Evolutionary conservation across 768 basidiomycete species (phyloP), one percentile per base, ranked within the genome.

Genomic region (Leccinum broughii): DNA sequence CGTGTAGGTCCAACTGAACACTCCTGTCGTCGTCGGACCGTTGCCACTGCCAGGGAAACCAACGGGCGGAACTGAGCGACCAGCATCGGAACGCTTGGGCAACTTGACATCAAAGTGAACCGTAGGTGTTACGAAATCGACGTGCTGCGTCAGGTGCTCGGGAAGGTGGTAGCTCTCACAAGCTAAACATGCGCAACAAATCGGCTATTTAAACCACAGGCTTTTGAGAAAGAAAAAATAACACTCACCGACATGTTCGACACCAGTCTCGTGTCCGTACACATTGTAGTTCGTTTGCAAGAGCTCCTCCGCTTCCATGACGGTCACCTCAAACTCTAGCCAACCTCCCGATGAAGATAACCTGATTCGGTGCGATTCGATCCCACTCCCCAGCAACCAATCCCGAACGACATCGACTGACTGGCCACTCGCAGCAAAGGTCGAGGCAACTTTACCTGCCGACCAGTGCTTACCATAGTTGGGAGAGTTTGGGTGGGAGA

Each of bases 381-480:
- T 62, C 1, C 81, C 81, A 2, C 64, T 68, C 10, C 72, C 68
- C 3, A 68, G 46, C 17, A 82, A 68, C 81, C 82, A 83, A 17
- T 58, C 60, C 34, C 66, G 70, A n/a, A 82, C 81, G 4, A 69
- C 60, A 2, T 70, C 67, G 13, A 80, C 63, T 0, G 79, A 75
- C 39, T 75, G 71, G 24, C 63, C 52, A 52, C 70, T 74, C 0
- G 81, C 81, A 0, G 78, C 75, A 54, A 83, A 83, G 51, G 66
- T 73, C 14, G 77, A 69, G 24, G 75, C 77, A 51, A 83, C 68
- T 28, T 73, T 61, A 24, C 62, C 64, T 1, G 80, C 67, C 1
- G 77, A 70, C 78, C 80, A 81, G 58, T 83, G 82, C 34, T 78
- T 72, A 1, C 81, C 81, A 53, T 81, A 83, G 56, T 67, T 73